These are phyloP conservation scores for Teunomyces stri DNA, from an alignment of 805 yeast species.

Conservation along the genomic window DNA sequence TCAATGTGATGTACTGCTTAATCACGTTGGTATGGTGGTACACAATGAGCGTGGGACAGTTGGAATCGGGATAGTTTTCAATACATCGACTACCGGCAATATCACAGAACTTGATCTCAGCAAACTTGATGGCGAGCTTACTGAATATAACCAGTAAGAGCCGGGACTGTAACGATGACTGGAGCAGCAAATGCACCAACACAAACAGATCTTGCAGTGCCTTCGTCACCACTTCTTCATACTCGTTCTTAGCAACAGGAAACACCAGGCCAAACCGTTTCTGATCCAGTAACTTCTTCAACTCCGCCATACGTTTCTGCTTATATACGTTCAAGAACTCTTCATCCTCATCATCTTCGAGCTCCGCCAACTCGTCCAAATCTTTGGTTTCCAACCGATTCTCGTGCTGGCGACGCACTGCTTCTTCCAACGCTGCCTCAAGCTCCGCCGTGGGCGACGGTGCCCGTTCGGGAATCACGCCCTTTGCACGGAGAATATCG, in stretches of 20 bases:
- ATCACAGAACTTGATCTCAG: conserved; percentile 87
- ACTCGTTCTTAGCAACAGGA: conserved; percentile 85
- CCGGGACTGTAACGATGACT: conserved; percentile 70
- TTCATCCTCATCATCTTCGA: conserved; percentile 92
- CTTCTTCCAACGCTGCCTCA: conserved; percentile 86
- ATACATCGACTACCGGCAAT: conserved; percentile 89
- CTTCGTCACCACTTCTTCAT: conserved; percentile 78
- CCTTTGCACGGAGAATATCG: conserved; percentile 85
- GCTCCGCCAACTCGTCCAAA: conserved; percentile 76
- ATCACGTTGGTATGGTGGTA: conserved; percentile 77
- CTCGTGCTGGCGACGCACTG: conserved; percentile 73
- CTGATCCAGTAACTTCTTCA: conserved; percentile 56
- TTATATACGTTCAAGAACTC: conserved; percentile 81
- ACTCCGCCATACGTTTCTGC: conserved; percentile 71
- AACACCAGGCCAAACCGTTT: conserved; percentile 71
- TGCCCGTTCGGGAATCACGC: conserved; percentile 88
- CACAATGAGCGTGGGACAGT: conserved; percentile 87
- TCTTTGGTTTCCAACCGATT: conserved; percentile 76
- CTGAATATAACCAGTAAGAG: conserved; percentile 58
- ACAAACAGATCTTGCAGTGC: conserved; percentile 70
- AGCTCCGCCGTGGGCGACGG: conserved; percentile 84
- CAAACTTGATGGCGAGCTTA: conserved; percentile 61
- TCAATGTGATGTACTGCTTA: conserved; percentile 77
- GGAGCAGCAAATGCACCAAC: conserved; percentile 71
- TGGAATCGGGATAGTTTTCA: conserved; percentile 85